Base-by-base conservation (phyloP, 2,329 filamentous ascomycete genomes). In the Stagonosporopsis cucurbitacearum region DNA sequence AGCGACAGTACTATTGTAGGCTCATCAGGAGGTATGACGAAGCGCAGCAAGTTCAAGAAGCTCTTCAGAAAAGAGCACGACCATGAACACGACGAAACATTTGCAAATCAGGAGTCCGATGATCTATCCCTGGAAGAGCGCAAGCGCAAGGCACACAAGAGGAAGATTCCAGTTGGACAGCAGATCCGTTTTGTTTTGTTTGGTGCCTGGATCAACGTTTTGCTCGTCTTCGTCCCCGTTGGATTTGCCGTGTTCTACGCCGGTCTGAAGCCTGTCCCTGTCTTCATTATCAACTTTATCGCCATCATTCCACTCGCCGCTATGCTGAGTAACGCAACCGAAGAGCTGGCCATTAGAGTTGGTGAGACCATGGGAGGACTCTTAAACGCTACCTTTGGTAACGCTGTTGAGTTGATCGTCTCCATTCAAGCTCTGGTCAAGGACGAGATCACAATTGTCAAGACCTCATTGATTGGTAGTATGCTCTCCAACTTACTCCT, bases 221-320 rank as follows among this genome's bases (percentile, higher is more conserved):
- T 97, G 23, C 79, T 96, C 20, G 48, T 96, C 15, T 86, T 88
- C 20, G 92, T 90, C 0, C 93, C 93, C 0, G 84, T 87, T 30
- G 93, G 93, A 47, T 76, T 96, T 67, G 89, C 84, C 2, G 74
- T 94, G 48, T 85, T 90, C 67, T 92, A 88, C 69, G 77, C 86
- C 17, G 62, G 78, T 47, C 62, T 71, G 12, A 59, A 59, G 3
- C 58, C 68, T 4, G 68, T 74, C 13, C 61, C 69, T 2, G 64
- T 95, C 42, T 97, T 97, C 69, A 85, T 93, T 52, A 84, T 97
- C 76, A 97, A 97, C 79, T 97, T 97, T 69, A 84, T 97, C 61
- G 94, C 93, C 58, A 96, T 97, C 65, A 88, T 97, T 56, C 93
- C 93, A 0, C 82, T 97, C 36, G 94, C 94, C 2, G 90, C 89